Base-by-base conservation (phyloP, 768 basidiomycete species). In the Suillus lakei region DNA sequence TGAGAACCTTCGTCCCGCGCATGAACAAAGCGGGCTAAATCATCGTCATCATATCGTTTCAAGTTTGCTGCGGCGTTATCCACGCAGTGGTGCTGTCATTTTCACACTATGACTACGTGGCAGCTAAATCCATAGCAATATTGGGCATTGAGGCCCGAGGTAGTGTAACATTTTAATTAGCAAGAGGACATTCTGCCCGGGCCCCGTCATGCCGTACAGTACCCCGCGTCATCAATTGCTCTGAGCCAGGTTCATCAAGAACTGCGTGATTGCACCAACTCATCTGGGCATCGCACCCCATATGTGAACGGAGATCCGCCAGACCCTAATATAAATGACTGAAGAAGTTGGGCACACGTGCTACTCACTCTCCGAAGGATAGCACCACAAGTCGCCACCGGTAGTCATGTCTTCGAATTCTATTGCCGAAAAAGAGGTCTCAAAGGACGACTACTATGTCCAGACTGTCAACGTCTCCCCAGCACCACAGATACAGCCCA, bases 391-490 rank as follows among this genome's bases (percentile, higher is more conserved):
- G 9, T 55, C 26, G 15, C 39, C 48, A 8, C 43, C 15, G 46
- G 51, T 39, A 51, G 41, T 36, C 53, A 73, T 73, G 72, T 67
- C 71, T 3, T 58, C 58, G 61, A 62, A 66, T 55, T 72, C 70
- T 3, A 60, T 64, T 65, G 59, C 38, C 26, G 70, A 73, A 50
- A 73, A 73, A 60, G 72, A 70, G 38, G 6, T 39, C 32, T 13
- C n/a, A 6, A 62, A 69, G 66, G 71, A 70, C 30, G 67, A 67
- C 58, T 69, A 70, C 53, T 72, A 70, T 28, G 66, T 73, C 44
- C 71, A 72, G 63, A 72, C 67, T 13, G 50, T 72, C 32, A 63
- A 67, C 58, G 63, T 70, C 44, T 9, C 67, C 51, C 71, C 69
- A 26, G 13, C 60, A 38, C 63, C 71, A 12, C 64, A 65, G 56